Evolutionary conservation across 257 asterid species (phyloP), one percentile per base, ranked within the genome.

Genomic region (Dorcoceras hygrometricum): DNA sequence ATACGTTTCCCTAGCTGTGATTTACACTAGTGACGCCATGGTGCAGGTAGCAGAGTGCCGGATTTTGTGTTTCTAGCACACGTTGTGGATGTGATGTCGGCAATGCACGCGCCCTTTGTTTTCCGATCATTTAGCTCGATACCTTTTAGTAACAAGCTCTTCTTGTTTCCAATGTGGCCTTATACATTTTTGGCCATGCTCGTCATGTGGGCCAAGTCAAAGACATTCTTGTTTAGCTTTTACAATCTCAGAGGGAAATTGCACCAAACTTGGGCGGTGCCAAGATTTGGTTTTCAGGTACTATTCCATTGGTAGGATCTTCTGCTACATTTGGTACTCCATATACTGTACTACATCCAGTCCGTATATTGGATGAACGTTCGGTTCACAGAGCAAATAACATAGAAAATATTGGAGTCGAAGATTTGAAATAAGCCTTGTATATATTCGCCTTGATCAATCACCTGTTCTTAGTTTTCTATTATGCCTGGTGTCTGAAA

Each of bases 281-380:
- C 99, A 22, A 82, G 99, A 76, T 87, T 79, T 31, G 96, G 99
- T 54, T 90, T 94, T 61, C 99, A 94, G 96, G 99, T 88, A 71
- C 1, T 46, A 39, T 8, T 55, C 61, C 62, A 4, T 39, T 20
- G 20, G 1, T 46, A 2, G 18, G 4, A 46, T 46, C 54, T 18
- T 46, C 20, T 43, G 2, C 51, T 14, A 43, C 12, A 43, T 46
- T 18, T 18, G 54, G 8, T 18, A 46, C 8, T 46, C 8, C n/a
- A n/a, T 46, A 5, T 18, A 5, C 18, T 46, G 1, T 16, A 18
- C 54, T 46, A 16, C 54, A 46, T 46, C 54, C 5, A 46, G 54
- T 18, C 22, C 22, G 7, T 16, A 4, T 16, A 18, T 46, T 46
- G 54, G 54, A 46, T 14, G 4, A 46, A n/a, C n/a, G n/a, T n/a